These are phyloP conservation scores for Zymoseptoria pseudotritici DNA, from an alignment of 2,329 filamentous ascomycete genomes.

Conservation along the genomic window DNA sequence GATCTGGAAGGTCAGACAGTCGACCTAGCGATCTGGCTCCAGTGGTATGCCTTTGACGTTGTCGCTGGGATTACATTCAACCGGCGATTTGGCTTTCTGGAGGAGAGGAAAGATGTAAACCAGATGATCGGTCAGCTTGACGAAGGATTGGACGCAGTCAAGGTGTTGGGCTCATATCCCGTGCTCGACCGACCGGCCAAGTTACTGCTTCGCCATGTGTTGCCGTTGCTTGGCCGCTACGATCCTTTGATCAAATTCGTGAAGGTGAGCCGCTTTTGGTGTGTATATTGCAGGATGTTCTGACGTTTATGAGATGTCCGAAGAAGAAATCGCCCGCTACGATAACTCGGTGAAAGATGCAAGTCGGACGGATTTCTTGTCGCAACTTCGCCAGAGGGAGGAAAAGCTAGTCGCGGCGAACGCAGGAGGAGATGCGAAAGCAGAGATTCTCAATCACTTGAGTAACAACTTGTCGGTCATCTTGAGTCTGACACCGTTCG, in stretches of 20 bases:
- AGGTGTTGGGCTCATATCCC: slow-evolving; percentile 2
- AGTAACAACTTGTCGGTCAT: slow-evolving; percentile 9
- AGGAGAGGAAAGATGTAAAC: slow-evolving; percentile 9
- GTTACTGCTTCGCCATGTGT: neutral
- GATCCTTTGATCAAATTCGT: slow-evolving; percentile 1
- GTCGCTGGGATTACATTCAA: slow-evolving; percentile 15
- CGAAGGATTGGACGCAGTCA: slow-evolving; percentile 1
- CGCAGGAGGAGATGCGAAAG: neutral
- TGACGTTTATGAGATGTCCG: neutral
- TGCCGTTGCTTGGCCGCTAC: neutral
- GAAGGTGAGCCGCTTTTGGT: neutral
- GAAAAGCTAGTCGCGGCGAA: neutral
- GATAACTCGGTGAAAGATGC: neutral
- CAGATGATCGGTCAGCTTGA: neutral
- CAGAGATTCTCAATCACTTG: slow-evolving; percentile 8
- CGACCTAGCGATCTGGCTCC: slow-evolving; percentile 4
- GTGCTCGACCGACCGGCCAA: slow-evolving; percentile 11
- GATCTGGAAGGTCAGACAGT: slow-evolving; percentile 1
- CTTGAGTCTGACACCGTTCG: neutral
- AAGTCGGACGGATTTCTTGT: neutral
- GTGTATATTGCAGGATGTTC: neutral
- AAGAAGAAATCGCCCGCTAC: slow-evolving; percentile 1
- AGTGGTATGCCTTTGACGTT: slow-evolving; percentile 15
- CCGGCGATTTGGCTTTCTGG: slow-evolving; percentile 13
- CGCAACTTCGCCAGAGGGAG: neutral